phyloP scores from a whole-genome alignment of 2,329 filamentous ascomycete genomes.

The Phyllosticta citriasiana region DNA sequence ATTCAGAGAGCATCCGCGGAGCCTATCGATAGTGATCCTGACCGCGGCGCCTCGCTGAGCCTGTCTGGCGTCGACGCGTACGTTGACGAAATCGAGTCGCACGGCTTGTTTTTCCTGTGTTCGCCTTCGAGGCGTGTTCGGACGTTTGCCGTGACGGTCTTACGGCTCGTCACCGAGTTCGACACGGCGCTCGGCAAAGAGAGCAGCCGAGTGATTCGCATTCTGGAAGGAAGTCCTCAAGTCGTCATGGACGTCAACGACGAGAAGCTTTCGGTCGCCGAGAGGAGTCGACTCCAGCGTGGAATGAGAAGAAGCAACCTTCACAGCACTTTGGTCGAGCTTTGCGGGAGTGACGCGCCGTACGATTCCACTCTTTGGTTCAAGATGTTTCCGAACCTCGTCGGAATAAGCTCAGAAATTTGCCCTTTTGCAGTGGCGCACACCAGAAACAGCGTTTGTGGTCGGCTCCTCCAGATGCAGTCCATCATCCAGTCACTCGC shows the following conservation, averaged over 20 bases:
- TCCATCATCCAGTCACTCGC: slow-evolving; percentile 69
- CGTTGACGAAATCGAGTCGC: slow-evolving; percentile 93
- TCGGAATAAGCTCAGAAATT: slow-evolving; percentile 79
- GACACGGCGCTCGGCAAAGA: slow-evolving; percentile 78
- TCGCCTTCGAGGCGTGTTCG: slow-evolving; percentile 88
- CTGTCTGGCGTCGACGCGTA: slow-evolving; percentile 82
- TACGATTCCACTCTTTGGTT: slow-evolving; percentile 96
- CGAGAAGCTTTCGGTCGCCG: slow-evolving; percentile 81
- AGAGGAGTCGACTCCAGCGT: slow-evolving; percentile 82
- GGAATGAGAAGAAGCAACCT: slow-evolving; percentile 77
- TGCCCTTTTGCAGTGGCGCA: slow-evolving; percentile 88
- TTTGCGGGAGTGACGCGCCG: slow-evolving; percentile 89
- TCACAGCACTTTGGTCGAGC: slow-evolving; percentile 78
- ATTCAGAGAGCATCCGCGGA: slow-evolving; percentile 62
- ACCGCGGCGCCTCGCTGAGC: slow-evolving; percentile 69
- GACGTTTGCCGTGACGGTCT: slow-evolving; percentile 81
- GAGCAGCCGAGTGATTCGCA: slow-evolving; percentile 74
- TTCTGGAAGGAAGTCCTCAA: slow-evolving; percentile 81
- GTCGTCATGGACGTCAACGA: slow-evolving; percentile 88
- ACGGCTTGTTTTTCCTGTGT: slow-evolving; percentile 93
- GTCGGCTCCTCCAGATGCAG: slow-evolving; percentile 87
- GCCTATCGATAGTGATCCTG: slow-evolving; percentile 51
- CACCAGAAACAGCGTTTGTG: slow-evolving; percentile 84
- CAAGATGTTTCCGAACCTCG: slow-evolving; percentile 93
- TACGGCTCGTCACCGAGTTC: slow-evolving; percentile 87